Evolutionary conservation across 495 filamentous ascomycete genomes (phyloP).

Genomic region (Tuber magnatum): DNA sequence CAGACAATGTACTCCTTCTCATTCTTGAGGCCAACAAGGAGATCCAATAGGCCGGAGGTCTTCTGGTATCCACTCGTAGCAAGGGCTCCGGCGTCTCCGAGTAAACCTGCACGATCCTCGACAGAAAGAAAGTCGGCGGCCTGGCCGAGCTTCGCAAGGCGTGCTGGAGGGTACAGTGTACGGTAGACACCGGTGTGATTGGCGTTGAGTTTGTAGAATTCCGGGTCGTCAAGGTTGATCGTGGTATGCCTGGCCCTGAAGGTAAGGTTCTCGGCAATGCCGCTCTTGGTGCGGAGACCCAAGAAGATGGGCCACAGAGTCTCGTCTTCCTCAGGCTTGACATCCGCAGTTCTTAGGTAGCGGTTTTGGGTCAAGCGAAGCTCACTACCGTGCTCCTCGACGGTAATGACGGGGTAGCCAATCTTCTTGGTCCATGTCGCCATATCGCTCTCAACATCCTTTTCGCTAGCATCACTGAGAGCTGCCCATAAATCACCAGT

Average conservation of each 20-base stretch:
- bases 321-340: conserved; percentile 74
- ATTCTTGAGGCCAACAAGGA: conserved; percentile 73
- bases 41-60: conserved; percentile 77
- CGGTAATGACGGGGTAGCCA: conserved; percentile 65
- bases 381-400: conserved; percentile 52
- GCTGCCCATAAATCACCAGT: conserved; percentile 89
- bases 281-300: conserved; percentile 59
- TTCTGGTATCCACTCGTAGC: conserved; percentile 86
- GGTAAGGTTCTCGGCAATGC: conserved; percentile 56
- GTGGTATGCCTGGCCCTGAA: conserved; percentile 66
- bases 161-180: conserved; percentile 60
- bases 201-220: conserved; percentile 74
- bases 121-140: conserved; percentile 78
- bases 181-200: conserved; percentile 70
- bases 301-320: conserved; percentile 70
- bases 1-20: conserved; percentile 91
- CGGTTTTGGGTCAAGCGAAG: conserved; percentile 68
- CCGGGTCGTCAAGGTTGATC: conserved; percentile 57
- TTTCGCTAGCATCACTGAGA: conserved; percentile 81
- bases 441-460: conserved; percentile 73
- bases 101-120: conserved; percentile 90
- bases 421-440: conserved; percentile 73
- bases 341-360: conserved; percentile 66
- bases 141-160: conserved; percentile 64
- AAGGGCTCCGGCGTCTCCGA: conserved; percentile 88